phyloP scores from a whole-genome alignment of 2,329 filamentous ascomycete genomes.

The Ophiostoma australiae region DNA sequence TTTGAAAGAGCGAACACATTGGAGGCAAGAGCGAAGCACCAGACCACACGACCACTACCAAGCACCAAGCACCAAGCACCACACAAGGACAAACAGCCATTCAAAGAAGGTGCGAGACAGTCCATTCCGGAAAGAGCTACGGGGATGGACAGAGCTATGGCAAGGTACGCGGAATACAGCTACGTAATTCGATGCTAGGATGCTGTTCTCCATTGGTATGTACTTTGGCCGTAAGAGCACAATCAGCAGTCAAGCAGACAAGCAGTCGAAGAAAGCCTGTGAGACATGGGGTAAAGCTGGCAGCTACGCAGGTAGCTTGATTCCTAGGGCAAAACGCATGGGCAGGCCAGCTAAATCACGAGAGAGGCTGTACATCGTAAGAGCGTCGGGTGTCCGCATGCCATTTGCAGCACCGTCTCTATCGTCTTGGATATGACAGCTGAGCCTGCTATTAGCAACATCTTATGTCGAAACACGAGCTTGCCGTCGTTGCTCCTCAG shows the following conservation, averaged over 20 bases:
- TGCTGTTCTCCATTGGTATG: not conserved
- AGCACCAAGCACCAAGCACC: not conserved
- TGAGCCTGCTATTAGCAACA: not conserved
- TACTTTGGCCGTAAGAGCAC: not conserved
- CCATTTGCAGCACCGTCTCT: not conserved
- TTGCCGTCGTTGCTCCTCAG: constrained; percentile 14
- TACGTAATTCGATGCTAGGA: not conserved
- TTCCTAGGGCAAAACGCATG: not conserved
- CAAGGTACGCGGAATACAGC: constrained; percentile 9
- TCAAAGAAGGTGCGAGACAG: constrained; percentile 18
- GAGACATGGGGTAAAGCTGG: not conserved
- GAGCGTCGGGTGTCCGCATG: not conserved
- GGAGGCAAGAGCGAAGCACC: not conserved
- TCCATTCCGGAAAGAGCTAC: constrained; percentile 18
- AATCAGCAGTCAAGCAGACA: not conserved
- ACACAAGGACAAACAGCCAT: constrained; percentile 9
- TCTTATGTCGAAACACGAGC: not conserved
- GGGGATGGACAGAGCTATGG: constrained; percentile 7
- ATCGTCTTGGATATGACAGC: not conserved
- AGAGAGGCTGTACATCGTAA: not conserved
- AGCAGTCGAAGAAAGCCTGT: not conserved
- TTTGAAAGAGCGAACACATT: constrained; percentile 8
- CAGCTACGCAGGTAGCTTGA: not conserved
- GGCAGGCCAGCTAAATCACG: not conserved
- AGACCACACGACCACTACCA: constrained; percentile 6